These are phyloP conservation scores for Noccaea bulbosa DNA, from an alignment of 345 rosid species.

Conservation along the genomic window DNA sequence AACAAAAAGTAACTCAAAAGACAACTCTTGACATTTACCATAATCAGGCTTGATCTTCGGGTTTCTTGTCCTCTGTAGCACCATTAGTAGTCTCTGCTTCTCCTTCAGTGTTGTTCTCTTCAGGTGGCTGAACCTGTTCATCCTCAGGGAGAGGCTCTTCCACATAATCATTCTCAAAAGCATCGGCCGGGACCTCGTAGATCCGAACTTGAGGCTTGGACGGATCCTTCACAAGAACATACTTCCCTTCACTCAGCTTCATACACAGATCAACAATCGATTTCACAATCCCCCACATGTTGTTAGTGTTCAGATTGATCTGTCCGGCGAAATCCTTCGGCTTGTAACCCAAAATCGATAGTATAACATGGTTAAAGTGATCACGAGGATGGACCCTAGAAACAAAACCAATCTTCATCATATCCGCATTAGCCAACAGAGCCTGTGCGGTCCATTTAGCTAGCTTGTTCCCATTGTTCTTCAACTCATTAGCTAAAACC, in stretches of 20 bases:
- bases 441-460: slow-evolving; percentile 99
- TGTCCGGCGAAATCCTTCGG: slow-evolving; percentile 91
- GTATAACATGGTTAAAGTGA: slow-evolving; percentile 91
- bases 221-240: slow-evolving; percentile 92
- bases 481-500: slow-evolving; percentile 91
- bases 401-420: slow-evolving; percentile 97
- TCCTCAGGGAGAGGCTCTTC: slow-evolving; percentile 79
- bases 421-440: slow-evolving; percentile 80
- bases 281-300: slow-evolving; percentile 99
- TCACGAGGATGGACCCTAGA: slow-evolving; percentile 98
- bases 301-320: slow-evolving; percentile 79
- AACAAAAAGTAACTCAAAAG: slow-evolving; percentile 9
- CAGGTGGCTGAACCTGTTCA: slow-evolving; percentile 65
- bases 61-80: slow-evolving; percentile 54
- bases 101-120: slow-evolving; percentile 57
- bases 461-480: slow-evolving; percentile 92
- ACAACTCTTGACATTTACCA: slow-evolving; percentile 19
- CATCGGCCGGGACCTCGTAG: slow-evolving; percentile 95
- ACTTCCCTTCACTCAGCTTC: slow-evolving; percentile 56
- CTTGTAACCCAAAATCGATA: slow-evolving; percentile 87
- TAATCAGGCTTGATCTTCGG: slow-evolving; percentile 42
- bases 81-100: slow-evolving; percentile 55
- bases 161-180: slow-evolving; percentile 94
- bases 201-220: slow-evolving; percentile 93
- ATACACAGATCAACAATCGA: slow-evolving; percentile 91